Evolutionary conservation across 1,284 basidiomycete genomes (phyloP), one percentile per base, ranked within the genome.

Genomic region (Mycosarcoma maydis): DNA sequence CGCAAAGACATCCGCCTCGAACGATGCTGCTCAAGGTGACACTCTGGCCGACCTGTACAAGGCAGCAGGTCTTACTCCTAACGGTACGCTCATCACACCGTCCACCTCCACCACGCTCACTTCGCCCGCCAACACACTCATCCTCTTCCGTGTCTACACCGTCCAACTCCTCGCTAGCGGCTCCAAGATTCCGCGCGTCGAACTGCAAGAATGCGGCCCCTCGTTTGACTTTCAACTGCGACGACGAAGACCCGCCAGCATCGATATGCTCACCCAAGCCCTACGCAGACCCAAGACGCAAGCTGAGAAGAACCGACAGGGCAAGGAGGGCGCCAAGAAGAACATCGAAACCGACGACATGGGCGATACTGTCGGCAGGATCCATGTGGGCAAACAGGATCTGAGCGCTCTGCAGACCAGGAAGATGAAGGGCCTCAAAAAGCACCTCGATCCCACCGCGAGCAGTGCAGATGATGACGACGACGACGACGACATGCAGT

Each of bases 341-440:
- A 84, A 84, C 61, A 83, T 94, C 82, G 93, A 96, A 85, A 92
- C 94, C 68, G 95, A 98, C 85, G 92, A 93, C 83, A 97, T 98
- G 95, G 95, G 95, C 56, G 93, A 98, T 83, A 84, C 94, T 83
- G 87, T 95, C 69, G 95, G 94, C 42, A 86, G 89, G 60, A 87
- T 98, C 48, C 95, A 98, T 83, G 83, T 98, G 42, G 92, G 86
- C 55, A 91, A 88, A 83, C 95, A 99, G 85, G 92, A 98, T 83
- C 83, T 99, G 73, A 83, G 81, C 71, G 90, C 87, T 84, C 80
- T 98, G 83, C 93, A 97, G 86, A 89, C 88, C 62, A 86, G 91
- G 77, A 94, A 94, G 85, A 93, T 94, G 90, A 94, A 93, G 83
- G 93, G 90, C 13, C 81, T 95, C 71, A 92, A 90, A 80, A 82